phyloP scores from a whole-genome alignment of 2,329 filamentous ascomycete species.

The Epichloe glyceriae region DNA sequence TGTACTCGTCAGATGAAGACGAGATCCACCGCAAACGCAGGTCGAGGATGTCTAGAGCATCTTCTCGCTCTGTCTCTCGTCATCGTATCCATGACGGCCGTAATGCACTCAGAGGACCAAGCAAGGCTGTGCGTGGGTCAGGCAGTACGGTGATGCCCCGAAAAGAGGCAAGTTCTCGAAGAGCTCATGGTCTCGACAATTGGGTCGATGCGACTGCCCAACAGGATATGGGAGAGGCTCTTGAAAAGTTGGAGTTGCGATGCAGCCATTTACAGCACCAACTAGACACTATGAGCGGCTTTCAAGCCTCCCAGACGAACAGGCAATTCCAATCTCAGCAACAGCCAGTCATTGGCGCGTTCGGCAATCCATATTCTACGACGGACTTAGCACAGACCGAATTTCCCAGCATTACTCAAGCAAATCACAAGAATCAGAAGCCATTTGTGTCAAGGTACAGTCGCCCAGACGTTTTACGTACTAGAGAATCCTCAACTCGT shows the following conservation, averaged over 20 bases:
- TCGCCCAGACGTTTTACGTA: background rate
- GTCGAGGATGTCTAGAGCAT: background rate
- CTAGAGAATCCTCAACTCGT: background rate
- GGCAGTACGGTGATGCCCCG: background rate
- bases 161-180: background rate
- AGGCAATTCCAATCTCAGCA: background rate
- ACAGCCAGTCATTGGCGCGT: background rate
- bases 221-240: background rate
- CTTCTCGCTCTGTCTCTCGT: background rate
- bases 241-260: constrained; percentile 3
- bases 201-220: background rate
- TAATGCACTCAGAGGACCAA: too few relatives aligned
- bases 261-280: constrained; percentile 1
- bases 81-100: background rate
- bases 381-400: background rate
- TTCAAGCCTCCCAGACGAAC: background rate
- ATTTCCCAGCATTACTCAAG: background rate
- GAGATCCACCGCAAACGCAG: background rate
- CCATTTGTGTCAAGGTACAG: background rate
- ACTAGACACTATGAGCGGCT: background rate
- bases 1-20: background rate
- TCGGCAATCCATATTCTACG: background rate
- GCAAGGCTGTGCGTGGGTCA: background rate
- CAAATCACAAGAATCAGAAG: background rate
- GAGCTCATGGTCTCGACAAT: background rate